Evolutionary conservation across 495 filamentous ascomycete genomes (phyloP), one percentile per base, ranked within the genome.

Genomic region (Cercophora sp.): DNA sequence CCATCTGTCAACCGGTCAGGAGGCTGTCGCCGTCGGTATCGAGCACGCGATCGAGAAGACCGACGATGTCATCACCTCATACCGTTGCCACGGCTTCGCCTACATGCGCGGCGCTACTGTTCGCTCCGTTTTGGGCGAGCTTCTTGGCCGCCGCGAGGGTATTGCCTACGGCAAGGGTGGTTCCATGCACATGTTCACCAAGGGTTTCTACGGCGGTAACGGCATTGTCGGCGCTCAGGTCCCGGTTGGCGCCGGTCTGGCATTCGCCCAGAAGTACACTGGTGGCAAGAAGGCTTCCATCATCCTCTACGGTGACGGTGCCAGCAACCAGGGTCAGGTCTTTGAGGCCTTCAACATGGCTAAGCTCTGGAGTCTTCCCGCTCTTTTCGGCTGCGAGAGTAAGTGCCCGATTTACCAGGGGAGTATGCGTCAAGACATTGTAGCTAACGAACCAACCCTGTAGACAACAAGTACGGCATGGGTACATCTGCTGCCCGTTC

Each of bases 341-440:
- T 98, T 98, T 66, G 93, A 98, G 81, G 90, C 93, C 51, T 98
- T 96, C 83, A 98, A 98, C 84, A 98, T 98, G 93, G 93, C 93
- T 41, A 96, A 96, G 84, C 85, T 98, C 53, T 98, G 93, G 93
- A 92, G 93, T 51, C 74, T 98, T 18, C 93, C 93, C 34, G 82
- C 88, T 52, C 83, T 98, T 41, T 98, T 98, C 68, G 92, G 90
- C 55, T 98, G 93, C 72, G 93, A 98, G 78, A 98, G 92, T 96
- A 82, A 62, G 85, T 81, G 54, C 18, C 15, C n/a, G n/a, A n/a
- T n/a, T n/a, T n/a, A n/a, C n/a, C n/a, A n/a, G n/a, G n/a, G n/a
- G n/a, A 35, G 8, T 11, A 3, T 25, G 1, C 27, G 5, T 23
- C 16, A 31, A 3, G 23, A 1, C 19, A 22, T 32, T 27, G 8